Base-by-base conservation (phyloP, 352 stramenopile genomes). In the Phytopythium boreale region DNA sequence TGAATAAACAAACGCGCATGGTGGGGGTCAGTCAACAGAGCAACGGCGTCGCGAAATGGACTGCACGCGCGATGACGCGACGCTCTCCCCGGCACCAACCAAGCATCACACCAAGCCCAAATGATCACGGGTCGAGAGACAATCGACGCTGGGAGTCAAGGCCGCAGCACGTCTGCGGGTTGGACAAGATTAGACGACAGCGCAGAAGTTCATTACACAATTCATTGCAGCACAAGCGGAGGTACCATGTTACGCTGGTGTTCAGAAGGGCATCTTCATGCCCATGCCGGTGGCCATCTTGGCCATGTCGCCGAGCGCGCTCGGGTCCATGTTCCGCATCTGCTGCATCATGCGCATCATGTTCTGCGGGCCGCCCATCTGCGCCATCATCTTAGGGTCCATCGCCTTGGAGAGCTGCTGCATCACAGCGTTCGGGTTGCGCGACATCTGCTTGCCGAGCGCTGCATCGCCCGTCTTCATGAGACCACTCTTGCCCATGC, bases 401-500 rank as follows among this genome's bases (percentile, higher is more conserved):
- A 98, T 96, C 15, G 92, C 86, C 71, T 97, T 97, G 59, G 96
- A 96, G 19, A 99, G 77, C 69, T 98, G 95, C 79, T 98, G 93
- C 89, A 98, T 98, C 49, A 99, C 89, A 4, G 91, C 83, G 56
- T 98, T 94, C 46, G 97, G 97, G 77, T 99, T 99, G 53, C 97
- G 93, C 56, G 90, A 72, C 91, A 99, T 98, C 66, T 98, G 90
- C 71, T 98, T 95, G 68, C 91, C 89, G 9, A 97, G 74, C 19
- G 86, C 82, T 4, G 90, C 89, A 34, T 97, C 91, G 9, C 87
- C 88, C 26, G 83, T 84, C 76, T 95, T 96, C 86, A 96, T 92
- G 61, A 99, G 79, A 1, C 93, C 93, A 56, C 84, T 97, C 78
- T 99, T 99, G 53, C 97, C 96, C 92, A 99, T 98, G 71, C 98